These are phyloP conservation scores for Hamamelis virginiana DNA, from an alignment of 164 flowering plant species.

Conservation along the genomic window DNA sequence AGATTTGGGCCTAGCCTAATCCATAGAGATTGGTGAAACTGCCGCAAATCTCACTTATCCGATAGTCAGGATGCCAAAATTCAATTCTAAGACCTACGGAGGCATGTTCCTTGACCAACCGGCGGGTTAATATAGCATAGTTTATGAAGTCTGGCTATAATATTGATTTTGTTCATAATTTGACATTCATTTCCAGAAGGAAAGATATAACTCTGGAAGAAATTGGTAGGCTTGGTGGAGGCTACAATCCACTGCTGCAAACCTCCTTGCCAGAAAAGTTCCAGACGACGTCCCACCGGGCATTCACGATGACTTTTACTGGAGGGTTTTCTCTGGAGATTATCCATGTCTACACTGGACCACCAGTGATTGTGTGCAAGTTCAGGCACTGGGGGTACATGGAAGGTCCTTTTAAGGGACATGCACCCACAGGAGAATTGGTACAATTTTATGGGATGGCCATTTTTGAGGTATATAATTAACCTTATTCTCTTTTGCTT, in stretches of 20 bases:
- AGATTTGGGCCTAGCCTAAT: no score
- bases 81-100: no score
- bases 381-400: constrained; percentile 85
- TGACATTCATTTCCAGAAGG: no score
- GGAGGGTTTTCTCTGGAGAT: constrained; percentile 74
- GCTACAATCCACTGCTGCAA: constrained; percentile 57
- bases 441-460: constrained; percentile 53
- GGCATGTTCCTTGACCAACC: no score
- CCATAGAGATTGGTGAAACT: no score
- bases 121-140: no score
- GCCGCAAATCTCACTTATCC: no score
- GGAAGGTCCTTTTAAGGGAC: constrained; percentile 83
- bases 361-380: constrained; percentile 62
- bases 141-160: no score
- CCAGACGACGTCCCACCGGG: constrained; percentile 33
- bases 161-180: no score
- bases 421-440: constrained; percentile 63
- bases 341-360: constrained; percentile 63
- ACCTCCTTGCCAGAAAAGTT: constrained; percentile 52
- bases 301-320: no score
- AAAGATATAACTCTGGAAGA: constrained; percentile 31
- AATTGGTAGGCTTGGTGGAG: constrained; percentile 40
- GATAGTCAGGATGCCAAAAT: no score
- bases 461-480: constrained; percentile 52
- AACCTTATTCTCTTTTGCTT: no score